phyloP scores from a whole-genome alignment of 805 yeast genomes.

The Kluyveromyces starmeri region DNA sequence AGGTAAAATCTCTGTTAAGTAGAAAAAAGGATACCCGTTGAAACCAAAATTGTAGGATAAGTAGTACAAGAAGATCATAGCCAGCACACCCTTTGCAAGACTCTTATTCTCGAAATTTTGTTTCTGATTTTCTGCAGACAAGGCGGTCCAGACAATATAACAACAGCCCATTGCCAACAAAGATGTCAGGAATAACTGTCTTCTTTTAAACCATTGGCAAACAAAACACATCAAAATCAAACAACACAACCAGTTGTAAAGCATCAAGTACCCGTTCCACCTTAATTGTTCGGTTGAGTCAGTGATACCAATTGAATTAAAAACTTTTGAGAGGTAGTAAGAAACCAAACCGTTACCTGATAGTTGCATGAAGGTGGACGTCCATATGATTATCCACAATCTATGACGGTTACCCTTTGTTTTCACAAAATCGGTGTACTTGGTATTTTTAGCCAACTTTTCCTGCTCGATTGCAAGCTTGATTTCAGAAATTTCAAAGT shows the following conservation, averaged over 20 bases:
- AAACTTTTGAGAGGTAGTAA: constrained; percentile 42
- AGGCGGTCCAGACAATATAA: constrained; percentile 36
- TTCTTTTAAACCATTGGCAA: constrained; percentile 29
- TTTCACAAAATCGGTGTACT: constrained; percentile 33
- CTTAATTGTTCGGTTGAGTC: constrained; percentile 36
- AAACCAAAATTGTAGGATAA: constrained; percentile 34
- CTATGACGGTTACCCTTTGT: constrained; percentile 36
- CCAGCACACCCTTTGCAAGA: constrained; percentile 39
- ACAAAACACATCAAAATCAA: constrained; percentile 25
- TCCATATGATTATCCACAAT: constrained; percentile 28
- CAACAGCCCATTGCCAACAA: constrained; percentile 31
- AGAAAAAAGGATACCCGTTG: constrained; percentile 39
- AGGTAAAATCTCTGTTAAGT: constrained; percentile 36
- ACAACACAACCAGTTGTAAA: constrained; percentile 35
- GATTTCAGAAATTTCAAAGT: constrained; percentile 35
- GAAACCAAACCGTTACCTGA: constrained; percentile 47
- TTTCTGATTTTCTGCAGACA: constrained; percentile 40
- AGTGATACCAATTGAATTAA: constrained; percentile 45
- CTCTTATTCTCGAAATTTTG: constrained; percentile 33
- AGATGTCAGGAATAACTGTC: constrained; percentile 31
- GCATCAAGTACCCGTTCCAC: constrained; percentile 43
- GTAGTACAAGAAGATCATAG: constrained; percentile 42
- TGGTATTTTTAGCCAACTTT: constrained; percentile 26
- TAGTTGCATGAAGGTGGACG: constrained; percentile 35
- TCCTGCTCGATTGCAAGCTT: constrained; percentile 35